Conservation (phyloP, 371 early-diverging fungal genomes). For the Mucor lusitanicus region DNA sequence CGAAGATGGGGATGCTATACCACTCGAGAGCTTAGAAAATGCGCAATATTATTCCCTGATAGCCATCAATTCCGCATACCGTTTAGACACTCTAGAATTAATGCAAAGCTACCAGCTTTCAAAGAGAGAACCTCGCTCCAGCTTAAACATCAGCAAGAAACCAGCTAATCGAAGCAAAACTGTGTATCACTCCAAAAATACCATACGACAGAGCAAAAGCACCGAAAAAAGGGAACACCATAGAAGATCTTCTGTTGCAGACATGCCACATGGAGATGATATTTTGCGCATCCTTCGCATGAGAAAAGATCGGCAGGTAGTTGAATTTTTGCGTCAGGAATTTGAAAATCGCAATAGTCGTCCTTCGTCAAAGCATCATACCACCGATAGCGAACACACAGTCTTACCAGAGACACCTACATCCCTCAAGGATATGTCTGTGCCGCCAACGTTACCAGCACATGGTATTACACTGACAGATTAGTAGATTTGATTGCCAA, state of each 20-base stretch:
- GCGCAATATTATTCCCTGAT: constrained; percentile 65
- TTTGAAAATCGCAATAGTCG: constrained; percentile 22
- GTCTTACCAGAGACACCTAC: background rate
- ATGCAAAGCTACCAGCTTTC: constrained; percentile 52
- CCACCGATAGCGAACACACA: background rate
- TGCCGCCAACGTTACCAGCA: background rate
- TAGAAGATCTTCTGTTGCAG: background rate
- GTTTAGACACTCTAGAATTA: constrained; percentile 49
- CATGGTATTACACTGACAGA: background rate
- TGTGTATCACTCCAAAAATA: constrained; percentile 29
- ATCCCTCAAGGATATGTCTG: background rate
- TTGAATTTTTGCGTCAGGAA: constrained; percentile 31
- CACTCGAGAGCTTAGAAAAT: constrained; percentile 65
- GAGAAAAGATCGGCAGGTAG: constrained; percentile 34
- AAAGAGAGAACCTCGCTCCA: constrained; percentile 15
- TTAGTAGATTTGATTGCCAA: background rate
- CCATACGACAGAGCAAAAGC: constrained; percentile 3
- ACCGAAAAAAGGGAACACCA: constrained; percentile 1
- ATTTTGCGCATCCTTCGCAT: constrained; percentile 46
- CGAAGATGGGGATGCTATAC: constrained; percentile 73
- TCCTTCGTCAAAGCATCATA: background rate
- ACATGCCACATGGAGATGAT: constrained; percentile 41
- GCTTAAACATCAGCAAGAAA: background rate
- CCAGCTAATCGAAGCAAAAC: constrained; percentile 27
- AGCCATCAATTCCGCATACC: constrained; percentile 57